These are phyloP conservation scores for Epichloe sp. DNA, from an alignment of 2,329 filamentous ascomycete genomes.

Conservation along the genomic window DNA sequence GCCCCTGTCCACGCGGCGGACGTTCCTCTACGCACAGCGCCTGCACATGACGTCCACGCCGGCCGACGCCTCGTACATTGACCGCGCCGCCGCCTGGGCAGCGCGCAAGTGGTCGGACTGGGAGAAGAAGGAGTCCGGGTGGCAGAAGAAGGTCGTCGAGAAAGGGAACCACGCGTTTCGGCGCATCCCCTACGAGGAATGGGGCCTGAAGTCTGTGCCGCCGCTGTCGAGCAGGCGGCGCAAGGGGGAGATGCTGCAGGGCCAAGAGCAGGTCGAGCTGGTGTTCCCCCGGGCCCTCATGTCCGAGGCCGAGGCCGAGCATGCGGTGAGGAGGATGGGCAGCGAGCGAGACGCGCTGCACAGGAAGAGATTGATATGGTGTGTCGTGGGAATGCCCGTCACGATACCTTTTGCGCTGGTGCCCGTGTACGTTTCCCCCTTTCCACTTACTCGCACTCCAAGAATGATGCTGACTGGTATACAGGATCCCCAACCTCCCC, in stretches of 20 bases:
- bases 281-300: slow-evolving; percentile 69
- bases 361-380: slow-evolving; percentile 64
- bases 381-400: slow-evolving; percentile 69
- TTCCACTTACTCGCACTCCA: not conserved
- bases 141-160: slow-evolving; percentile 76
- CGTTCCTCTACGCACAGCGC: slow-evolving; percentile 83
- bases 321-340: slow-evolving; percentile 56
- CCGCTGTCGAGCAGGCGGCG: slow-evolving; percentile 57
- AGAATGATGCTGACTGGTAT: not conserved
- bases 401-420: slow-evolving; percentile 68
- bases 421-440: slow-evolving; percentile 54
- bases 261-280: slow-evolving; percentile 55
- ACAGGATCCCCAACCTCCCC: slow-evolving; percentile 77
- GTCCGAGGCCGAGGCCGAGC: slow-evolving; percentile 45
- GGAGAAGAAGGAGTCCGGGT: slow-evolving; percentile 73
- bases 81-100: slow-evolving; percentile 58
- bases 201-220: slow-evolving; percentile 90
- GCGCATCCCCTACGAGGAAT: slow-evolving; percentile 91
- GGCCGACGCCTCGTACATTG: slow-evolving; percentile 39
- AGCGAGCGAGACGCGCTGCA: slow-evolving; percentile 73
- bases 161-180: slow-evolving; percentile 80
- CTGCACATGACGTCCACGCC: slow-evolving; percentile 42
- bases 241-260: slow-evolving; percentile 47
- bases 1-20: slow-evolving; percentile 81
- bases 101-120: slow-evolving; percentile 70